Evolutionary conservation across 495 filamentous ascomycete genomes (phyloP), one percentile per base, ranked within the genome.

Genomic region (Penicillium alfredii): DNA sequence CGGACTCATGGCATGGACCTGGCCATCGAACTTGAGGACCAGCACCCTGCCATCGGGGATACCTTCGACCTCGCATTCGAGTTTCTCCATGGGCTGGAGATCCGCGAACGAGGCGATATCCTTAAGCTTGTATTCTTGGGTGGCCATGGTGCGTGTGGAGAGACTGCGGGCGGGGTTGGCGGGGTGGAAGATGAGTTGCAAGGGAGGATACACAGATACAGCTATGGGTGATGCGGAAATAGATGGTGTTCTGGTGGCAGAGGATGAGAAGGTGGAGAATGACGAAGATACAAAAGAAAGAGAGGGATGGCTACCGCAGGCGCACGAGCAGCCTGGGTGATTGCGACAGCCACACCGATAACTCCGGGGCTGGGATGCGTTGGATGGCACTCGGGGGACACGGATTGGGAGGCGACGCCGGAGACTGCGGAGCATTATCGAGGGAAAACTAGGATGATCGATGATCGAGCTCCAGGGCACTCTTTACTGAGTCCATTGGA

Each of bases 51-150:
- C 87, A 11, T 77, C 82, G 29, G 82, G 74, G 25, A 98, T 68
- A 0, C 90, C 92, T 45, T 97, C 89, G 0, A 98, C 80, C 49
- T 94, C 88, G 7, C 74, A 82, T 64, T 97, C 88, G 38, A 80
- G 66, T 68, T 94, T 98, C 34, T 95, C 83, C 2, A 82, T 77
- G 29, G 79, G 76, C 53, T 80, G 72, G 22, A 96, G 60, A 40
- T 81, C 73, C 2, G 57, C 38, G 16, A 93, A 68, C 40, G 78
- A 80, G 18, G 74, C 71, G 32, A 95, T 66, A 37, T 72, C 81
- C 52, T 92, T 94, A 46, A 98, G 73, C 55, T 87, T 93, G 68
- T 82, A 96, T 69, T 94, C 84, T 38, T 83, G 61, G 1, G 69
- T 63, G 74, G 79, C 80, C 30, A 40, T 61, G 29, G 49, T 6